Conservation (phyloP, 345 rosid species). For the Lumnitzera racemosa region DNA sequence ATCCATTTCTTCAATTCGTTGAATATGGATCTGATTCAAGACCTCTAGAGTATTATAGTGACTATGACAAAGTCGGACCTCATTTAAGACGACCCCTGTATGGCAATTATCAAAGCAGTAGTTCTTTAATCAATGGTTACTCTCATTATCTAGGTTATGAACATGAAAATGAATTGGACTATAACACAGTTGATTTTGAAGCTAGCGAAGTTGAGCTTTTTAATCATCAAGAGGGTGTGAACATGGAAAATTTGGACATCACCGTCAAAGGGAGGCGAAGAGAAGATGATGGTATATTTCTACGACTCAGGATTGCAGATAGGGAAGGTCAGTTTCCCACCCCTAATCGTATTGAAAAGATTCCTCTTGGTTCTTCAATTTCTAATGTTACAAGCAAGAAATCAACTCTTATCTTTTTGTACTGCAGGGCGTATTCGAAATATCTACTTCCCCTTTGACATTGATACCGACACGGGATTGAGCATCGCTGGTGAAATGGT, state of each 20-base stretch:
- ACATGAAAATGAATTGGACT: slow-evolving; percentile 23
- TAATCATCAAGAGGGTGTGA: slow-evolving; percentile 53
- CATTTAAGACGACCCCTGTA: slow-evolving; percentile 42
- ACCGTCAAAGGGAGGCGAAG: slow-evolving; percentile 69
- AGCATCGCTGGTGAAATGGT: slow-evolving; percentile 91
- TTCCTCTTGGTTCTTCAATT: background rate
- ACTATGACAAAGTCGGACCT: slow-evolving; percentile 33
- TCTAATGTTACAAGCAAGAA: background rate
- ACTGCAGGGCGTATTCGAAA: slow-evolving; percentile 61
- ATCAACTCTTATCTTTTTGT: slow-evolving; percentile 1
- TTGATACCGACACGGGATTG: slow-evolving; percentile 57
- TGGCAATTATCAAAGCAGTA: slow-evolving; percentile 16
- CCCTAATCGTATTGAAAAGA: background rate
- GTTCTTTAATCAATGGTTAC: slow-evolving; percentile 23
- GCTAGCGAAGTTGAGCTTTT: slow-evolving; percentile 52
- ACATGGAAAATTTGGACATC: slow-evolving; percentile 40
- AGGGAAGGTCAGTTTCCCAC: slow-evolving; percentile 51
- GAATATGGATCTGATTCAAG: slow-evolving; percentile 32
- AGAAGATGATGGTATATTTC: slow-evolving; percentile 66
- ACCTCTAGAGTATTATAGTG: slow-evolving; percentile 29
- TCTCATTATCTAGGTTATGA: slow-evolving; percentile 21
- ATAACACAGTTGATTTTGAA: slow-evolving; percentile 32
- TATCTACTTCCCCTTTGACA: slow-evolving; percentile 85
- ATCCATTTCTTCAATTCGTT: slow-evolving; percentile 67
- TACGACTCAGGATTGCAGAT: slow-evolving; percentile 79